These are phyloP conservation scores for Excoecaria cochinchinensis DNA, from an alignment of 345 rosid genomes.

Conservation along the genomic window DNA sequence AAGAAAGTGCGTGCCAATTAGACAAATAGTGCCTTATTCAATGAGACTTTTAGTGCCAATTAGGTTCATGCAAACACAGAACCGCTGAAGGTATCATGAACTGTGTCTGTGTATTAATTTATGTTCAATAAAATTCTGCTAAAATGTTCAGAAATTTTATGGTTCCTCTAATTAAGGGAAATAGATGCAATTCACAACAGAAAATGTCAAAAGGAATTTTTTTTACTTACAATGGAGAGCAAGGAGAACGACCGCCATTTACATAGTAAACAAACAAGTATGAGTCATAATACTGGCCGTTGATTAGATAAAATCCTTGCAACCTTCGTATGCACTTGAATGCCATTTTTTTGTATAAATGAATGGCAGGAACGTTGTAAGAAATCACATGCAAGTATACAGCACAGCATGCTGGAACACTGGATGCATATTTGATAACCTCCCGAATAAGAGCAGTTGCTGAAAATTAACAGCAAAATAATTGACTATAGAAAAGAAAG, in stretches of 20 bases:
- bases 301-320: slow-evolving; percentile 73
- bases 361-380: slow-evolving; percentile 82
- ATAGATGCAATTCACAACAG: slow-evolving; percentile 16
- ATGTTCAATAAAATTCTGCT: neutral
- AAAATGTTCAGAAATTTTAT: neutral
- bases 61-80: neutral
- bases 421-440: slow-evolving; percentile 74
- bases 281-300: slow-evolving; percentile 79
- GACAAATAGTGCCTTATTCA: neutral
- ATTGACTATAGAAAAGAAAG: neutral
- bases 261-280: slow-evolving; percentile 80
- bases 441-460: slow-evolving; percentile 73
- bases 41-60: neutral
- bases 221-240: slow-evolving; percentile 78
- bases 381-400: slow-evolving; percentile 95
- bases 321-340: slow-evolving; percentile 70
- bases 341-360: slow-evolving; percentile 81
- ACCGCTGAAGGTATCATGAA: neutral
- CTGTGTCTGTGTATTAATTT: neutral
- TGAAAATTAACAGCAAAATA: slow-evolving; percentile 36
- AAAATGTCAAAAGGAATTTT: neutral
- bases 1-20: neutral
- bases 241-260: slow-evolving; percentile 81
- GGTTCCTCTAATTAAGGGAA: neutral
- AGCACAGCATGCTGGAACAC: slow-evolving; percentile 63